Evolutionary conservation across 75 land plant species (phyloP), one percentile per base, ranked within the genome.

Genomic region (Ceratopteris richardii): DNA sequence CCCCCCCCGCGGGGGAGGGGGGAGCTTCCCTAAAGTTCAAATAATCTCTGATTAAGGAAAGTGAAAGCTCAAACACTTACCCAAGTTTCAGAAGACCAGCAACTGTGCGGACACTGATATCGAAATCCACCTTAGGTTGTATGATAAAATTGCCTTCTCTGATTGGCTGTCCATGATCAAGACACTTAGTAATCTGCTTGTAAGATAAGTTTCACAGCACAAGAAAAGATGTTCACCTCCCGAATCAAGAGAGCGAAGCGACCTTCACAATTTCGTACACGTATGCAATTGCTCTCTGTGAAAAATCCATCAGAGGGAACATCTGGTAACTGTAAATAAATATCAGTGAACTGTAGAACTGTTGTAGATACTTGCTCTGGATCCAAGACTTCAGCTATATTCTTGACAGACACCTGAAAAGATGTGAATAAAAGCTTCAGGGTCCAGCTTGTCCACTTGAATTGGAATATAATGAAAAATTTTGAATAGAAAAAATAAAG

Each of bases 111-210:
- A 87, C 83, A 68, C 97, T 87, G 31, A 95, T 95, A 70, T 95
- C 99, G 73, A 95, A 95, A 73, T 95, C 99, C 66, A 95, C 97
- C 68, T 86, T 90, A 17, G 99, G 99, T 60, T 95, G 99, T 29
- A 95, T 70, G 56, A 95, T 95, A 57, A 86, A 90, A 66, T 90
- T 82, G 26, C 99, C 97, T 72, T 95, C 99, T 54, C 86, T 73
- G 47, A 95, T 86, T 57, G 99, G 99, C 99, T 95, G 62, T 40
- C 24, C 25, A 42, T 33, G 10, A n/a, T 17, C 23, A 14, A 1
- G 27, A 52, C 27, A 52, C 36, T 61, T 43, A 2, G n/a, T n/a
- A n/a, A n/a, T n/a, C n/a, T n/a, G n/a, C n/a, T n/a, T n/a, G n/a
- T n/a, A n/a, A 25, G 28, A 56, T 56, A 9, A 27, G 40, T 25